Evolutionary conservation across 495 filamentous ascomycete genomes (phyloP).

Genomic region (Aspergillus coremiiformis): DNA sequence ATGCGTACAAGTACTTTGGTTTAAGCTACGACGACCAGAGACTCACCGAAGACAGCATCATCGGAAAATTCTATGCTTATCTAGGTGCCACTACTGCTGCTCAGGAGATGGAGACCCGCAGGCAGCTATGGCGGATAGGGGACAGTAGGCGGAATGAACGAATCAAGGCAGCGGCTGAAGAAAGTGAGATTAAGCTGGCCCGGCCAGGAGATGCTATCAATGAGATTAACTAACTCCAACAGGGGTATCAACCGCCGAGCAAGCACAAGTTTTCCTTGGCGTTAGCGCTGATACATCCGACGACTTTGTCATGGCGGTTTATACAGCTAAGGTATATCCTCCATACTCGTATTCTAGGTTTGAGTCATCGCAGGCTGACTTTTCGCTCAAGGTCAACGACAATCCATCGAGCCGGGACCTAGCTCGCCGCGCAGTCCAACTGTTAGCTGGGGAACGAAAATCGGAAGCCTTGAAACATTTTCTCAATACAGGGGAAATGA

Average conservation of each 20-base stretch:
- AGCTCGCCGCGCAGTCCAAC: slow-evolving; percentile 46
- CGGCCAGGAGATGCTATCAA: neutral
- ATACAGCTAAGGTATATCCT: slow-evolving; percentile 44
- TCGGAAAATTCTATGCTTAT: slow-evolving; percentile 50
- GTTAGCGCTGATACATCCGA: slow-evolving; percentile 45
- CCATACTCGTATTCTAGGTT: neutral
- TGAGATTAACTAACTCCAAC: neutral
- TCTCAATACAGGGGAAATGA: slow-evolving; percentile 47
- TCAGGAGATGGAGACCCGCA: slow-evolving; percentile 44
- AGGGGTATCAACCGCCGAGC: slow-evolving; percentile 53
- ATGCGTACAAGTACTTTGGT: slow-evolving; percentile 51
- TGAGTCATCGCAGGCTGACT: neutral
- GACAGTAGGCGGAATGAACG: slow-evolving; percentile 41
- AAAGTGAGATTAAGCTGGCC: slow-evolving; percentile 27
- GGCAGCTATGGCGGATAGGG: slow-evolving; percentile 51
- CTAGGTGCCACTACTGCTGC: slow-evolving; percentile 37
- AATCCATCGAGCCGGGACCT: slow-evolving; percentile 40
- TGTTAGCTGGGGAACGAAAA: slow-evolving; percentile 50
- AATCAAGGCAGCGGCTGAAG: slow-evolving; percentile 49
- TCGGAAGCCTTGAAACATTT: slow-evolving; percentile 48
- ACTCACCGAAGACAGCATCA: slow-evolving; percentile 49
- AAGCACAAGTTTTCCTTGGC: slow-evolving; percentile 53
- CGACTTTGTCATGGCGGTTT: slow-evolving; percentile 54
- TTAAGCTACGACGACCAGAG: slow-evolving; percentile 29
- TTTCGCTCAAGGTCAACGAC: slow-evolving; percentile 33